Base-by-base conservation (phyloP, 768 basidiomycete genomes). In the Kwoniella heveanensis region DNA sequence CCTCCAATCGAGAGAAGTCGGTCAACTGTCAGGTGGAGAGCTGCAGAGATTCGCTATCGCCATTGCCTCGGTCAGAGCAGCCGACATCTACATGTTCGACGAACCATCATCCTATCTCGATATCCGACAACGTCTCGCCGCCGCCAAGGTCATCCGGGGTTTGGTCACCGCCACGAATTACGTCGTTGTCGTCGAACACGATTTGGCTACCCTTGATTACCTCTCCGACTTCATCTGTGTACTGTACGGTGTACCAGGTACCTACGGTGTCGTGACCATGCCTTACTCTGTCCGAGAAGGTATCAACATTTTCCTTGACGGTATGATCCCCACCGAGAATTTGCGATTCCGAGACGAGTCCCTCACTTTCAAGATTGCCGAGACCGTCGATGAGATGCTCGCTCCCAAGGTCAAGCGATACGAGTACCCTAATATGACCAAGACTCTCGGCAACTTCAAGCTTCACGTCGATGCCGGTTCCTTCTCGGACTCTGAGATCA, bases 261-360 rank as follows among this genome's bases (percentile, higher is more conserved):
- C 69, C 17, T 77, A 74, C 37, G 76, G 96, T 78, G 96, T 99
- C 30, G 96, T 98, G 13, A 99, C 96, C 5, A 94, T 98, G 92
- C 96, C 96, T 37, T 92, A 88, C 77, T 96, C 94, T 27, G 94
- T 97, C 62, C 88, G 96, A 64, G 96, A 99, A 89, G 92, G 95
- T 69, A 98, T 99, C 83, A 99, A 99, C 82, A 98, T 98, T 77
- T 99, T 99, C 86, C 84, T 99, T 63, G 96, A 99, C 74, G 96
- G 96, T 46, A 93, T 92, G 83, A 92, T 99, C 69, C 96, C 96
- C 4, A 97, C 95, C 19, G 96, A 98, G 81, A 99, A 99, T 82
- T 81, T 99, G 73, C 91, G 96, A 56, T 98, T 98, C 88, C 88
- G 96, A 29, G 89, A 97, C 68, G 96, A 97, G 72, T 90, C 91